Evolutionary conservation across 495 filamentous ascomycete species (phyloP).

Genomic region (Hyaloscypha bicolor): DNA sequence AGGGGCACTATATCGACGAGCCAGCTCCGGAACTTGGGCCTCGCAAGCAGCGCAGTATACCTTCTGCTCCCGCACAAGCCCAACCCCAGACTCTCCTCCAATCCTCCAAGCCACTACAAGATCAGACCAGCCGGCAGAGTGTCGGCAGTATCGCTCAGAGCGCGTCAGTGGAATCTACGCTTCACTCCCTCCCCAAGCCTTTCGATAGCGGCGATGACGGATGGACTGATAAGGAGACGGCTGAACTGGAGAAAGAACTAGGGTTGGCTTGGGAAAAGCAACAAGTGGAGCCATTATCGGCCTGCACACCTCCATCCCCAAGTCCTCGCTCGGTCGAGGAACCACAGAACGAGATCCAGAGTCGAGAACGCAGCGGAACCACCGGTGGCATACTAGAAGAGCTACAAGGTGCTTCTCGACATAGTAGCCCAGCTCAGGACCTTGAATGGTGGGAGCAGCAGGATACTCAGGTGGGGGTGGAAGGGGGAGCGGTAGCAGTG

Average conservation of each 20-base stretch:
- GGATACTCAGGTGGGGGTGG: constrained; percentile 19
- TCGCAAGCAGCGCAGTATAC: constrained; percentile 13
- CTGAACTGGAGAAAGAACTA: constrained; percentile 10
- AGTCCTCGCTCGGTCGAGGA: constrained; percentile 1
- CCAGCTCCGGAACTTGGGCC: too few species aligned
- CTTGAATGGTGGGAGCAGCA: neutral
- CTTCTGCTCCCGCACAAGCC: constrained; percentile 25
- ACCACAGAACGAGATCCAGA: constrained; percentile 11
- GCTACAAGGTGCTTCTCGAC: neutral
- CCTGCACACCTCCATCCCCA: constrained; percentile 10
- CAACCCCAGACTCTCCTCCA: constrained; percentile 22
- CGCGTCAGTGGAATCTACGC: constrained; percentile 15
- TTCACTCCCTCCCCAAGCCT: constrained; percentile 16
- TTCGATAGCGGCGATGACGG: constrained; percentile 23
- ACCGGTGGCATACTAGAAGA: too few species aligned
- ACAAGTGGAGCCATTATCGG: constrained; percentile 19
- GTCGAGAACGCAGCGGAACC: too few species aligned
- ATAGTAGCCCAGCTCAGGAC: neutral
- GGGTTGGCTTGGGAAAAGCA: constrained; percentile 23
- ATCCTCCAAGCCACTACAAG: constrained; percentile 23
- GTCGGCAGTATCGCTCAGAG: constrained; percentile 19
- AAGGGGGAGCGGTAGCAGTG: neutral
- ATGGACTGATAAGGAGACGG: constrained; percentile 24
- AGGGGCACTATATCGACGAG: too few species aligned
- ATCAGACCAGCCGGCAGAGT: constrained; percentile 27